A percentile compares a stretch with the other conserved stretches of the same genome.
These are phyloP conservation scores for Podaxis carcinomalis DNA, from an alignment of 768 basidiomycete genomes.

Conservation along the genomic window DNA sequence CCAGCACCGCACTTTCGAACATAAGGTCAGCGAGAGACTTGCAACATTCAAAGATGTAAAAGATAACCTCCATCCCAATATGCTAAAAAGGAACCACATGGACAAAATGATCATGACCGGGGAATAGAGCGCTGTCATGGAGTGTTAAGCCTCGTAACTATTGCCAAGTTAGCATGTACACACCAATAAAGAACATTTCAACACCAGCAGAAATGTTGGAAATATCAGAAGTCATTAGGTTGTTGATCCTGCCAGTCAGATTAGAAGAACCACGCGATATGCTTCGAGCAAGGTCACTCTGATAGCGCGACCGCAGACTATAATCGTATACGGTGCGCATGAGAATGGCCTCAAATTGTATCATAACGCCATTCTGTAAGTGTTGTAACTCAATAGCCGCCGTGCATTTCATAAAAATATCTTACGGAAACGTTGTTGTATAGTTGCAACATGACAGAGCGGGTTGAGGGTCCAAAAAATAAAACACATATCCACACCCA, in stretches of 20 bases:
- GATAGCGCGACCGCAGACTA: slow-evolving; percentile 2
- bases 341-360: slow-evolving; percentile 30
- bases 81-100: slow-evolving; percentile 37
- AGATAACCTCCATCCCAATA: slow-evolving; percentile 42
- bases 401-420: slow-evolving; percentile 15
- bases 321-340: slow-evolving; percentile 12
- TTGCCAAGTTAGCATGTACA: not conserved
- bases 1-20: not conserved
- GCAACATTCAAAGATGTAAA: not conserved
- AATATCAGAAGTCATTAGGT: slow-evolving; percentile 65
- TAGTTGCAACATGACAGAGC: slow-evolving; percentile 44
- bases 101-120: slow-evolving; percentile 38
- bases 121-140: slow-evolving; percentile 26
- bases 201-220: slow-evolving; percentile 30
- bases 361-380: slow-evolving; percentile 29
- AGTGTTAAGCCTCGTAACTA: not conserved
- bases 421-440: slow-evolving; percentile 47
- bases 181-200: slow-evolving; percentile 22
- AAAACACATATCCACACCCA: slow-evolving; percentile 59
- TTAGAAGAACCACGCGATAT: slow-evolving; percentile 31
- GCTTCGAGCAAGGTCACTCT: not conserved
- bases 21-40: not conserved
- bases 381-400: slow-evolving; percentile 15
- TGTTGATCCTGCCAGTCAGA: slow-evolving; percentile 73
- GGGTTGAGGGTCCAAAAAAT: slow-evolving; percentile 17